phyloP scores from a whole-genome alignment of 2,329 filamentous ascomycete genomes.

The Pseudocercospora fuligena region DNA sequence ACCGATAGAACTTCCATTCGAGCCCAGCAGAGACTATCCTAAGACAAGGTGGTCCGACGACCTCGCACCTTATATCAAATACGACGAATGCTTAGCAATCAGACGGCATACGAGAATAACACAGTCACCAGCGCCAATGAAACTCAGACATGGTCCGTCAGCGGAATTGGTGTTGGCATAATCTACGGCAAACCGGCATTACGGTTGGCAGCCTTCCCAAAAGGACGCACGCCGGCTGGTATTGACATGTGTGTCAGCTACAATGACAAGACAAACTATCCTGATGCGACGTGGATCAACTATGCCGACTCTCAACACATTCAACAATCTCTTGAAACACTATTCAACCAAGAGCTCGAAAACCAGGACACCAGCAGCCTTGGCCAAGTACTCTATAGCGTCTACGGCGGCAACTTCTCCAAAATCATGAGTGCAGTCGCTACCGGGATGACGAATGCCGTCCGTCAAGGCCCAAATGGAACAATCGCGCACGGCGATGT shows the following conservation, averaged over 20 bases:
- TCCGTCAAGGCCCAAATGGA: not conserved
- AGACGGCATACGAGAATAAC: too few relatives aligned
- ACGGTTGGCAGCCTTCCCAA: not conserved
- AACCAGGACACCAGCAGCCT: not conserved
- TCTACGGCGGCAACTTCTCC: not conserved
- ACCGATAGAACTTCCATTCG: not conserved
- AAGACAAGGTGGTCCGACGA: not conserved
- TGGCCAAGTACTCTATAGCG: not conserved
- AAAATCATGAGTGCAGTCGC: not conserved
- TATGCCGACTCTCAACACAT: not conserved
- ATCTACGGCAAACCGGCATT: too few relatives aligned
- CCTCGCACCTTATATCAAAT: not conserved
- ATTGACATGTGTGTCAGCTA: not conserved
- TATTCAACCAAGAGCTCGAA: not conserved
- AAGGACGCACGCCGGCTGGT: not conserved
- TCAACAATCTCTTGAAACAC: not conserved
- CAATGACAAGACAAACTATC: not conserved
- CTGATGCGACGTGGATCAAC: not conserved
- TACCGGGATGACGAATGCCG: not conserved
- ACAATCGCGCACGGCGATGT: not conserved
- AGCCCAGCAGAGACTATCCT: not conserved
- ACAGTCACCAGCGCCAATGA: too few relatives aligned
- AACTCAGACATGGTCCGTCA: too few relatives aligned
- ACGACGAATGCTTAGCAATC: too few relatives aligned
- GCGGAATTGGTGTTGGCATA: too few relatives aligned